These are phyloP conservation scores for Macrolepiota fuliginosa DNA, from an alignment of 768 basidiomycete genomes.

Conservation along the genomic window DNA sequence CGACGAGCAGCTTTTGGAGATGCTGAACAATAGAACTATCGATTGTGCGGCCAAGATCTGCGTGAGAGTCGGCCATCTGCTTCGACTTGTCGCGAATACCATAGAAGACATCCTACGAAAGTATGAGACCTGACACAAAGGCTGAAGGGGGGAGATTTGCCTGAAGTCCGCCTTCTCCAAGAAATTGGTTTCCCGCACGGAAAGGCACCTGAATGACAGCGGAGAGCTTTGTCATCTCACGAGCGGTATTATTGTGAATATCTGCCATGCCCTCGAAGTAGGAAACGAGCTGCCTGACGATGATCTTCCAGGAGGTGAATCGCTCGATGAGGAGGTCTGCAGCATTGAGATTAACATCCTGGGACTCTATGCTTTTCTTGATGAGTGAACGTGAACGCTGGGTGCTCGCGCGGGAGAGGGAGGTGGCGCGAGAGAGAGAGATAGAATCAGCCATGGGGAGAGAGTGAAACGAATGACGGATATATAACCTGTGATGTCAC, in stretches of 20 bases:
- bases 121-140: not conserved
- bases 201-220: slow-evolving; percentile 98
- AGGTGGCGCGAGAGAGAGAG: slow-evolving; percentile 67
- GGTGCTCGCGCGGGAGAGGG: slow-evolving; percentile 63
- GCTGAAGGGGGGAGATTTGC: slow-evolving; percentile 29
- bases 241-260: slow-evolving; percentile 93
- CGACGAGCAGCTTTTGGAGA: slow-evolving; percentile 88
- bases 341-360: slow-evolving; percentile 85
- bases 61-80: slow-evolving; percentile 91
- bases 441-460: slow-evolving; percentile 1
- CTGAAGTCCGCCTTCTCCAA: slow-evolving; percentile 96
- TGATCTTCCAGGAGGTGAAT: slow-evolving; percentile 92
- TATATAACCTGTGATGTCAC: slow-evolving; percentile 1
- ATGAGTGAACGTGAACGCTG: slow-evolving; percentile 82
- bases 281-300: slow-evolving; percentile 92
- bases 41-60: slow-evolving; percentile 93
- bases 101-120: slow-evolving; percentile 82
- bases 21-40: slow-evolving; percentile 98
- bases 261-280: slow-evolving; percentile 82
- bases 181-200: slow-evolving; percentile 91
- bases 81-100: slow-evolving; percentile 91
- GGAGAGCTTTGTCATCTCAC: slow-evolving; percentile 89
- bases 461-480: not conserved
- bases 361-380: slow-evolving; percentile 89
- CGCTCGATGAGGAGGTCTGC: slow-evolving; percentile 97